A percentile compares a stretch with the other conserved stretches of the same genome.
Conservation (phyloP, 2,329 filamentous ascomycete species). For the Niveomyces coronatus region DNA sequence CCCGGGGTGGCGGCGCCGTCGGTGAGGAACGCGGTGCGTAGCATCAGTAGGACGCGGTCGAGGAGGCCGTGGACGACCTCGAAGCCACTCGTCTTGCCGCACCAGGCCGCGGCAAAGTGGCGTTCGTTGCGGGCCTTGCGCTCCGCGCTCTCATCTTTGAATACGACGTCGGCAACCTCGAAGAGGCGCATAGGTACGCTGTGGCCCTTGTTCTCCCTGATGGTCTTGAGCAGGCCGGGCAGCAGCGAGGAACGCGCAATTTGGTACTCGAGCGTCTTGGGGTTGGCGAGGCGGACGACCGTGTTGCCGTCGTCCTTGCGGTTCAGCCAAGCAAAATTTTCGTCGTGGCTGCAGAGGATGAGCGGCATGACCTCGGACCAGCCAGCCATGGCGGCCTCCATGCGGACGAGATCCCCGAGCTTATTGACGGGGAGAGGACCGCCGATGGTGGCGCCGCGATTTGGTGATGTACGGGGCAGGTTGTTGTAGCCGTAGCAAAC, state of each 20-base stretch:
- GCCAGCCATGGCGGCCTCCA: slow-evolving; percentile 84
- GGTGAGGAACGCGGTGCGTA: slow-evolving; percentile 71
- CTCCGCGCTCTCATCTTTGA: slow-evolving; percentile 76
- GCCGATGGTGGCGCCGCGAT: slow-evolving; percentile 76
- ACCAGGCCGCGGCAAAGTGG: slow-evolving; percentile 93
- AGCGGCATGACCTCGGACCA: slow-evolving; percentile 96
- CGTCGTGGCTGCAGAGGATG: slow-evolving; percentile 93
- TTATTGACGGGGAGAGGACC: slow-evolving; percentile 89
- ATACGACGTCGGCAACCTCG: slow-evolving; percentile 81
- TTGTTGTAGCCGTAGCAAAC: slow-evolving; percentile 98
- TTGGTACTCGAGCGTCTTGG: slow-evolving; percentile 89
- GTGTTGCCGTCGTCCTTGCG: slow-evolving; percentile 76
- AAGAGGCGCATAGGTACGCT: slow-evolving; percentile 85
- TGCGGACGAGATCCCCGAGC: slow-evolving; percentile 79
- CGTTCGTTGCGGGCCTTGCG: slow-evolving; percentile 85
- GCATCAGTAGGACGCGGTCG: slow-evolving; percentile 86
- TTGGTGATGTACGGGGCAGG: slow-evolving; percentile 77
- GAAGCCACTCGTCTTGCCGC: slow-evolving; percentile 88
- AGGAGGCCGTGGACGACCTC: slow-evolving; percentile 91
- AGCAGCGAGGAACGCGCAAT: slow-evolving; percentile 80
- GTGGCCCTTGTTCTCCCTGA: slow-evolving; percentile 87
- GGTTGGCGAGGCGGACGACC: slow-evolving; percentile 78
- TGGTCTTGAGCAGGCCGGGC: slow-evolving; percentile 83
- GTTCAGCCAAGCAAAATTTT: slow-evolving; percentile 95
- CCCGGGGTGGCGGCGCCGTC: slow-evolving; percentile 42